Conservation (phyloP, 208 protist species). For the Crithidia acanthocephali region DNA sequence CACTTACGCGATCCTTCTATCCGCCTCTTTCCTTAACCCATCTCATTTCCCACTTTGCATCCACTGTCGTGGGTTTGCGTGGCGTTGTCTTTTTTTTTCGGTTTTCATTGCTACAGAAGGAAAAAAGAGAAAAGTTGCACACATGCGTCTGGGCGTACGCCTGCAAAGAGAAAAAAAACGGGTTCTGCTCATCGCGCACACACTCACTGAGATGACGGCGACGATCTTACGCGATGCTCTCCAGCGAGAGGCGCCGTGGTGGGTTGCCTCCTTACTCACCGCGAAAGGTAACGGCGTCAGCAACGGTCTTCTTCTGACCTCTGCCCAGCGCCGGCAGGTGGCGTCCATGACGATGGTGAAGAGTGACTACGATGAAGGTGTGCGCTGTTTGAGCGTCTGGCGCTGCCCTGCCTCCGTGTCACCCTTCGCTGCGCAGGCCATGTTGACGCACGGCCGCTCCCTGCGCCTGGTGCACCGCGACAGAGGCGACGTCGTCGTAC, state of each 20-base stretch:
- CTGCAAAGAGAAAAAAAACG: too few species aligned
- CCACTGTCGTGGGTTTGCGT: too few species aligned
- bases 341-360: background rate
- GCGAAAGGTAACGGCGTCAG: too few species aligned
- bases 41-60: too few species aligned
- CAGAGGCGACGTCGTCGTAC: slow-evolving; percentile 34
- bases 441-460: slow-evolving; percentile 31
- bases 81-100: too few species aligned
- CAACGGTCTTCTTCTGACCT: background rate
- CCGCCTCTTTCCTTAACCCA: too few species aligned
- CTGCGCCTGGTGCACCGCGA: slow-evolving; percentile 16
- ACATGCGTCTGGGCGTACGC: too few species aligned
- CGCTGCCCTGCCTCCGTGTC: background rate
- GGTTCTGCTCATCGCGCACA: background rate
- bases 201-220: background rate
- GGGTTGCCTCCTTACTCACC: background rate
- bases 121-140: too few species aligned
- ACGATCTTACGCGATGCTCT: background rate
- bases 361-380: background rate
- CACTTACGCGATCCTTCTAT: too few species aligned
- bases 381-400: too few species aligned
- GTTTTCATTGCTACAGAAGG: too few species aligned
- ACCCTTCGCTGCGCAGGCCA: slow-evolving; percentile 4
- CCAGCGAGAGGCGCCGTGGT: slow-evolving; percentile 2
- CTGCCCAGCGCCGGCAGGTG: background rate